Percentiles rank a stretch among this genome's conserved stretches.
These are phyloP conservation scores for Tetraselmis chui DNA, from an alignment of 139 green algal genomes.

Conservation along the genomic window DNA sequence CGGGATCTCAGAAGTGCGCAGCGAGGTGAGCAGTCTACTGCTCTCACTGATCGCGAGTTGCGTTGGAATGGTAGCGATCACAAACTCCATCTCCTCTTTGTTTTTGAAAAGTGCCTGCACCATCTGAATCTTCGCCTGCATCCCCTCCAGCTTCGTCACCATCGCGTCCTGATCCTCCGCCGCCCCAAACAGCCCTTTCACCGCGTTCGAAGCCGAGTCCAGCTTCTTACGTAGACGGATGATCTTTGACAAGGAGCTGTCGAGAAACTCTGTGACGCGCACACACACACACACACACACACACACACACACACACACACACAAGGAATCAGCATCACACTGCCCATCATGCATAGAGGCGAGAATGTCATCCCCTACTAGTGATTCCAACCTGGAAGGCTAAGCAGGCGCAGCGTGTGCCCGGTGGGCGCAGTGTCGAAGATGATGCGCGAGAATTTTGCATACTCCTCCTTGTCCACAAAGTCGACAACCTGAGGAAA, in stretches of 20 bases:
- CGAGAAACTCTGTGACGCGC: slow-evolving; percentile 61
- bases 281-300: too few relatives aligned
- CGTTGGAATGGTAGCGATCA: slow-evolving; percentile 97
- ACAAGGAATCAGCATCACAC: too few relatives aligned
- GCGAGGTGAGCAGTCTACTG: slow-evolving; percentile 47
- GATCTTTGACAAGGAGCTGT: slow-evolving; percentile 66
- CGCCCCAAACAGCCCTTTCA: slow-evolving; percentile 64
- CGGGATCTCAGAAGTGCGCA: slow-evolving; percentile 81
- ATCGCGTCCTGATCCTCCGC: slow-evolving; percentile 51
- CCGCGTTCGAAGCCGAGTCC: slow-evolving; percentile 32
- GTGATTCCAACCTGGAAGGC: slow-evolving; percentile 60
- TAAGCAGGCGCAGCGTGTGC: slow-evolving; percentile 86
- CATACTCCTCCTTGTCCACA: slow-evolving; percentile 82
- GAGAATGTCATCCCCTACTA: too few relatives aligned
- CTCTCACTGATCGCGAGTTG: slow-evolving; percentile 89
- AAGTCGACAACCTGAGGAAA: slow-evolving; percentile 90
- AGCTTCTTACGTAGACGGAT: slow-evolving; percentile 69
- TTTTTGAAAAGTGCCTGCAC: slow-evolving; percentile 85
- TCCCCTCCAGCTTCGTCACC: slow-evolving; percentile 62
- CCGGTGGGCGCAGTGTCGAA: slow-evolving; percentile 98
- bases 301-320: too few relatives aligned
- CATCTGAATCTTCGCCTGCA: slow-evolving; percentile 19
- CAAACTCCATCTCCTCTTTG: slow-evolving; percentile 85
- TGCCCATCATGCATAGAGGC: too few relatives aligned
- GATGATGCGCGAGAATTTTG: slow-evolving; percentile 89